Base-by-base conservation (phyloP, 2,329 filamentous ascomycete genomes). In the Talaromyces sp. region DNA sequence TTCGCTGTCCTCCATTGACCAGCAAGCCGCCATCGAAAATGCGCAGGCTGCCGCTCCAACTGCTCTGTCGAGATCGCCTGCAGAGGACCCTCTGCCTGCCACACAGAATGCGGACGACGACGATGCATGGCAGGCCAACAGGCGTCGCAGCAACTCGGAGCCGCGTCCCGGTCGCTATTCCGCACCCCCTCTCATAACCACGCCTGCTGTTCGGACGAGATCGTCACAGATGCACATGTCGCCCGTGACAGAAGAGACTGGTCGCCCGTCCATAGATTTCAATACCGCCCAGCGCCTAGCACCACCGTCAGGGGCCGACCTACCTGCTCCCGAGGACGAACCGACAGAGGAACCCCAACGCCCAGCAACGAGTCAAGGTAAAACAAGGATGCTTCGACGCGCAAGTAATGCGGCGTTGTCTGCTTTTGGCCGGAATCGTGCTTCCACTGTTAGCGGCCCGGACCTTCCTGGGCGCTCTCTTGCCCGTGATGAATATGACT, bases 401-500 rank as follows among this genome's bases (percentile, higher is more conserved):
- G 70, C 70, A 6, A 74, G 73, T 56, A 63, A 66, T 57, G 70
- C 68, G 9, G 68, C 72, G 3, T 54, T 71, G 29, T 71, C 68
- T 32, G 66, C 68, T 2, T 67, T 75, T 31, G 68, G 69, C 5
- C 65, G 72, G 24, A 73, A 73, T 51, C 73, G 72, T 11, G 73
- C 69, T 21, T 66, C 67, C 3, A 74, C 72, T 11, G 66, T 72
- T 1, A 65, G 64, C 24, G 69, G 68, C 12, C 56, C 61, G 24
- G 46, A 63, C 8, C 65, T 69, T 26, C 60, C 61, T 27, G 59
- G 63, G 46, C 57, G 60, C n/a, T 24, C 32, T 24, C 58, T 29
- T 38, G 52, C 56, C 19, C 21, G 50, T 31, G 64, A 72, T 52
- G 82, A 88, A 62, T 88, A 89, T 67, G 82, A 84, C 27, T 74